phyloP scores from a whole-genome alignment of 768 basidiomycete species.

The Mycena leptocephala region DNA sequence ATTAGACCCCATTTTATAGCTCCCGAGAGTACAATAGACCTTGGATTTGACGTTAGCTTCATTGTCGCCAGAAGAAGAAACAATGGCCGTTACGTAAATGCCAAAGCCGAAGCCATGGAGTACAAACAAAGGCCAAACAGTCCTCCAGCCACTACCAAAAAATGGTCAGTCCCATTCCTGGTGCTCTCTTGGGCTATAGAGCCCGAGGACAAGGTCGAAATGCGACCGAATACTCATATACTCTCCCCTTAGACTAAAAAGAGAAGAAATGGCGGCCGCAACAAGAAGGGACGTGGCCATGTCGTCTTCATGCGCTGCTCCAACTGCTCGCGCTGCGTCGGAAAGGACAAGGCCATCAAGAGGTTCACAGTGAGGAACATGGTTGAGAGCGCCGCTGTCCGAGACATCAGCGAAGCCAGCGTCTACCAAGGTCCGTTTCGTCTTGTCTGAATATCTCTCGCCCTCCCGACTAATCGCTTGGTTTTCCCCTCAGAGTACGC shows the following conservation, averaged over 20 bases:
- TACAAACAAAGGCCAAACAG: background rate
- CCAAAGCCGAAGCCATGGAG: background rate
- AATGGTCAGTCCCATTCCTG: conserved; percentile 3
- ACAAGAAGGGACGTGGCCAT: conserved; percentile 99
- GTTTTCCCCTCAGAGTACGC: conserved; percentile 80
- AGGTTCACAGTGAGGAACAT: conserved; percentile 99
- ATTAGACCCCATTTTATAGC: conserved; percentile 8
- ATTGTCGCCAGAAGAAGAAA: background rate
- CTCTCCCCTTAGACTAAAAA: conserved; percentile 87
- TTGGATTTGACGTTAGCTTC: background rate
- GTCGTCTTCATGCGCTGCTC: conserved; percentile 96
- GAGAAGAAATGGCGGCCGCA: conserved; percentile 98
- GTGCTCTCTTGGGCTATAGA: background rate
- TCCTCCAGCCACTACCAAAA: conserved; percentile 12
- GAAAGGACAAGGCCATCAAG: conserved; percentile 99
- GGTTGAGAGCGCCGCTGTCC: conserved; percentile 98
- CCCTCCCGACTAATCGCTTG: background rate
- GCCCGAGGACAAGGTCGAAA: background rate
- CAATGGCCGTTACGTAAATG: background rate
- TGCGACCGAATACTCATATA: background rate
- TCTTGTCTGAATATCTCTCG: background rate
- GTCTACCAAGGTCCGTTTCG: conserved; percentile 86
- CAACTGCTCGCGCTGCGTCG: conserved; percentile 98
- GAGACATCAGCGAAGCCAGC: conserved; percentile 97
- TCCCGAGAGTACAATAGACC: conserved; percentile 25